These are phyloP conservation scores for Primulina eburnea DNA, from an alignment of 257 asterid species.

Conservation along the genomic window DNA sequence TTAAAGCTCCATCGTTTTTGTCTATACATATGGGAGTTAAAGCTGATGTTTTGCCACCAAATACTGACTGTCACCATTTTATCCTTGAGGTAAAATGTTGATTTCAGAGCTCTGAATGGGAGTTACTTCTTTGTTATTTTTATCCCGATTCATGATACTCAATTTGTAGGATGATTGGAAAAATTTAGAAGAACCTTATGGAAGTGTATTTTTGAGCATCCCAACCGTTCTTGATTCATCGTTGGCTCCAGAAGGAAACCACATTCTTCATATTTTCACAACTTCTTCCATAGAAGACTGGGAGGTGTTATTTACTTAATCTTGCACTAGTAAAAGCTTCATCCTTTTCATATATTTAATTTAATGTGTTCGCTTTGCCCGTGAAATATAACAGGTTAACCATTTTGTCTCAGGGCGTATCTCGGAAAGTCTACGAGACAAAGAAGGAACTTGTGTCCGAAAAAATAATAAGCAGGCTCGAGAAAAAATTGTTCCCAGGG, in stretches of 20 bases:
- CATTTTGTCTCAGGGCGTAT: constrained; percentile 57
- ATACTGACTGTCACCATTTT: constrained; percentile 95
- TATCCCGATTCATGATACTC: not conserved
- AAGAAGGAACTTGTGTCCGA: constrained; percentile 84
- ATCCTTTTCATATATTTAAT: not conserved
- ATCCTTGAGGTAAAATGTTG: constrained; percentile 62
- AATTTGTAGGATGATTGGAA: constrained; percentile 75
- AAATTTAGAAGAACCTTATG: constrained; percentile 67
- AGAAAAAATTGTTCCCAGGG: constrained; percentile 80
- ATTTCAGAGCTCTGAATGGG: constrained; percentile 16
- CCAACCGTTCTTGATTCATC: constrained; percentile 91
- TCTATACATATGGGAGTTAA: constrained; percentile 92
- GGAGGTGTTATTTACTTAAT: constrained; percentile 54
- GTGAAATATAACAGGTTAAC: constrained; percentile 5
- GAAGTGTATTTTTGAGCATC: constrained; percentile 96
- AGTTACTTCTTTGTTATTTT: not conserved
- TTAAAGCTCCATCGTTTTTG: constrained; percentile 94
- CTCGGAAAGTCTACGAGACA: constrained; percentile 67
- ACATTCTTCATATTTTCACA: constrained; percentile 94
- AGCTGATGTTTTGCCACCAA: constrained; percentile 82
- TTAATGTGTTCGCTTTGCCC: constrained; percentile 13
- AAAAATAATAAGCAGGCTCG: constrained; percentile 75
- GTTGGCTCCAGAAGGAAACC: constrained; percentile 94
- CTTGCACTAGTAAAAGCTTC: constrained; percentile 16
- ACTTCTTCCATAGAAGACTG: constrained; percentile 89